Conservation (phyloP, 805 yeast species). For the Millerozyma acaciae region DNA sequence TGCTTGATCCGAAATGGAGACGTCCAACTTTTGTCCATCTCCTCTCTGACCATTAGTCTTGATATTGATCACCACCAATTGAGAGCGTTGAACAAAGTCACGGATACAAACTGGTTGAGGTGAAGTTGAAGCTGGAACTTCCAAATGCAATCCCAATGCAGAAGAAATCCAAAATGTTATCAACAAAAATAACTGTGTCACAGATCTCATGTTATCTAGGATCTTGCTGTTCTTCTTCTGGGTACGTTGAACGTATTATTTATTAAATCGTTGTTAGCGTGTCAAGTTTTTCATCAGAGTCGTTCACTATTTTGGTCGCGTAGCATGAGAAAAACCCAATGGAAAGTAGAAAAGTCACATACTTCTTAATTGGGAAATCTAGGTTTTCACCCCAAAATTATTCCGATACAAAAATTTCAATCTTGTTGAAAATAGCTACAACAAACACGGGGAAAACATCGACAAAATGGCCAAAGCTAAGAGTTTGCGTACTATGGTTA, state of each 20-base stretch:
- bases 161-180: slow-evolving; percentile 17
- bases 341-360: too few relatives aligned
- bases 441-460: not conserved
- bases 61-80: slow-evolving; percentile 81
- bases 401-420: too few relatives aligned
- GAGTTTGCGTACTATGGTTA: slow-evolving; percentile 76
- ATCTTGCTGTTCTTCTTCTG: not conserved
- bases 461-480: slow-evolving; percentile 49
- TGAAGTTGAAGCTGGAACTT: slow-evolving; percentile 44
- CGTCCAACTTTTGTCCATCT: slow-evolving; percentile 80
- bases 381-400: too few relatives aligned
- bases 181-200: slow-evolving; percentile 8
- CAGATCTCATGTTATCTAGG: not conserved
- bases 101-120: slow-evolving; percentile 78
- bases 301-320: not conserved
- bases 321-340: too few relatives aligned
- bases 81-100: slow-evolving; percentile 82
- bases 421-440: not conserved
- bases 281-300: slow-evolving; percentile 3
- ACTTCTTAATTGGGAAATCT: too few relatives aligned
- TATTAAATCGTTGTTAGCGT: slow-evolving; percentile 2
- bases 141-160: slow-evolving; percentile 47
- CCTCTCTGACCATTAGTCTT: slow-evolving; percentile 70
- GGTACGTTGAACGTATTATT: not conserved
- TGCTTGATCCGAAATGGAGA: slow-evolving; percentile 66